Base-by-base conservation (phyloP, 2,329 filamentous ascomycete species). In the Nothophaeocryptopus gaeumannii region DNA sequence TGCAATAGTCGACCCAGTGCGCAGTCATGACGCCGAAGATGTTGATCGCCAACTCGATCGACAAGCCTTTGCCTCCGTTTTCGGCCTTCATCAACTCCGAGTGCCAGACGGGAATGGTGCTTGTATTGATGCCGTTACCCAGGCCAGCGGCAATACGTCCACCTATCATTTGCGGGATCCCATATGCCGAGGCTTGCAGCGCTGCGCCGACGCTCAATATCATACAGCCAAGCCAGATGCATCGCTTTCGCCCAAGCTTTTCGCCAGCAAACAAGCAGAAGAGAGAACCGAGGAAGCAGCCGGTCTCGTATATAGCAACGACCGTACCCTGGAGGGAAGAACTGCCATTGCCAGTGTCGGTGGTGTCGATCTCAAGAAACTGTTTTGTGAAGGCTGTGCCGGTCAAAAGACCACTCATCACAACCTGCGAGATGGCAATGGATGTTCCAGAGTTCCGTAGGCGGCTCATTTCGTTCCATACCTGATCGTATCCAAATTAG, bases 301-400 rank as follows among this genome's bases (percentile, higher is more conserved):
- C 79, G 32, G 82, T 71, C 52, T 82, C 78, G 60, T 82, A 81
- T 43, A 81, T 75, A 1, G 78, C 78, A 0, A 77, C 78, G 9
- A 80, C 75, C 0, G 77, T 56, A 20, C 53, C 55, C 43, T 58
- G 55, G 7, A 58, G 43, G 4, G 53, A 56, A 5, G 52, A 48
- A 30, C 46, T 51, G 15, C 50, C 50, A 14, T 34, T 39, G 12
- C 47, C 51, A 9, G 39, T 47, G 10, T 45, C 37, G 3, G 44
- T 53, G 7, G 53, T 58, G 10, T 56, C 53, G 32, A 58, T 58
- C 13, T 53, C 38, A n/a, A 53, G 55, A 26, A 58, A 58, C 11
- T 47, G 45, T 39, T 47, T 47, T 4, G 47, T 51, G 38, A 53
- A 58, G 5, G 48, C 44, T 3, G 32, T 41, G 43, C 50, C 47